Conservation (phyloP, 2,329 filamentous ascomycete genomes). For the Plenodomus tracheiphilus region DNA sequence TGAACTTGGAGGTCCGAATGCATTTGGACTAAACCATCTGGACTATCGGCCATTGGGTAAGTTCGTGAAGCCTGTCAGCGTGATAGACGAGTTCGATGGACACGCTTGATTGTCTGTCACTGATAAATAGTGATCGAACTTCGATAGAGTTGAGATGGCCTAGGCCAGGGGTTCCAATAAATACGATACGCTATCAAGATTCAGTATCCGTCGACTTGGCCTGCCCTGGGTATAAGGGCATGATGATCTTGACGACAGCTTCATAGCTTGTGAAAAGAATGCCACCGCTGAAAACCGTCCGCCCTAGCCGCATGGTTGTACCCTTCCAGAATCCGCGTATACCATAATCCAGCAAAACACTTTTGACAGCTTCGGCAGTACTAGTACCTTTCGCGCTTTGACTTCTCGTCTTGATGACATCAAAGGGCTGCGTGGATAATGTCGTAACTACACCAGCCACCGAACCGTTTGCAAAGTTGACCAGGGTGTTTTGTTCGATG, state of each 20-base stretch:
- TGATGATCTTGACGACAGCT: conserved; percentile 55
- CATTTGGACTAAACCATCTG: conserved; percentile 54
- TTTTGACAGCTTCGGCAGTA: conserved; percentile 59
- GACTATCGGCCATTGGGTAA: conserved; percentile 56
- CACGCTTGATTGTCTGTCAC: neutral
- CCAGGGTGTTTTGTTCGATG: conserved; percentile 54
- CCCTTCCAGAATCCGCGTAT: conserved; percentile 67
- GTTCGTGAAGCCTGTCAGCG: conserved; percentile 58
- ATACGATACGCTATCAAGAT: neutral
- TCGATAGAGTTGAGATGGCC: neutral
- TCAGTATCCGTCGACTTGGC: conserved; percentile 5
- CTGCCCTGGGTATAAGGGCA: conserved; percentile 41
- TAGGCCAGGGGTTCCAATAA: neutral
- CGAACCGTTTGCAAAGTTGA: conserved; percentile 66
- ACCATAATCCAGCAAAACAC: conserved; percentile 61
- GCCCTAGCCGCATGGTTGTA: conserved; percentile 67
- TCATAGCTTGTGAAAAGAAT: conserved; percentile 68
- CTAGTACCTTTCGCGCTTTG: conserved; percentile 63
- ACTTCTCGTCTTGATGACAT: conserved; percentile 65
- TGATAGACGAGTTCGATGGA: conserved; percentile 54
- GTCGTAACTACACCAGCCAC: conserved; percentile 65
- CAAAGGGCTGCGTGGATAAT: conserved; percentile 63
- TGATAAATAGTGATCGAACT: neutral
- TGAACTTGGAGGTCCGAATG: conserved; percentile 55
- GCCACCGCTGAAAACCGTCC: conserved; percentile 67